Percentiles rank a stretch among this genome's conserved stretches.
Evolutionary conservation across 2,329 filamentous ascomycete genomes (phyloP).

Genomic region (Aschersonia sp.): DNA sequence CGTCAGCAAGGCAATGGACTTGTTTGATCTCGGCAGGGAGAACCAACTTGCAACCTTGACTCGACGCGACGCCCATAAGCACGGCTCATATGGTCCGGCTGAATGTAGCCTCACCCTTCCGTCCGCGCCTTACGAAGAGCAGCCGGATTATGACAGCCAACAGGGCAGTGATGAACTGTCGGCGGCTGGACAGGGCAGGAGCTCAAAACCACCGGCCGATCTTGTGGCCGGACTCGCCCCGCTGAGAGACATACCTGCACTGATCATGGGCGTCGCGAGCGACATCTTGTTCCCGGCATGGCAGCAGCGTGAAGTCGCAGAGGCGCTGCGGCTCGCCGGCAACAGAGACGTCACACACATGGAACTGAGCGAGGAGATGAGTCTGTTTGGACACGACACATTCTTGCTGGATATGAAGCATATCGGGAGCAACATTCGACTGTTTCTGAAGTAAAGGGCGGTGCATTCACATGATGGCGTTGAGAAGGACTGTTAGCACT

Average conservation of each 20-base stretch:
- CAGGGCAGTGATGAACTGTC: conserved; percentile 2
- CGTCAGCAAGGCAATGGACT: conserved; percentile 96
- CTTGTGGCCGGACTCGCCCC: conserved; percentile 59
- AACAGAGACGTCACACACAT: conserved; percentile 75
- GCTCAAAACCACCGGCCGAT: conserved; percentile 54
- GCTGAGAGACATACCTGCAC: conserved; percentile 61
- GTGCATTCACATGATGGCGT: background rate
- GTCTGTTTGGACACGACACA: conserved; percentile 90
- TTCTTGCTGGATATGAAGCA: conserved; percentile 87
- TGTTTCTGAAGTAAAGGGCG: conserved; percentile 41
- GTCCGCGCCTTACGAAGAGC: conserved; percentile 73
- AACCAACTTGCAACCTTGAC: conserved; percentile 49
- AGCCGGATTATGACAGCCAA: conserved; percentile 29
- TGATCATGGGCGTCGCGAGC: conserved; percentile 88
- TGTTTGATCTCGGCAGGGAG: conserved; percentile 75
- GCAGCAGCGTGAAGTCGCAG: conserved; percentile 91
- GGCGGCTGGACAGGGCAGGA: background rate
- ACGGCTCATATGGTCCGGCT: conserved; percentile 34
- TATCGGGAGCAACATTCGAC: conserved; percentile 69
- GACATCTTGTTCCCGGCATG: conserved; percentile 96
- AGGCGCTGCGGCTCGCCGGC: conserved; percentile 61
- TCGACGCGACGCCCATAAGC: conserved; percentile 46
- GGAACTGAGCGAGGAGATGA: conserved; percentile 87
- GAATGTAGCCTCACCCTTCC: conserved; percentile 71
- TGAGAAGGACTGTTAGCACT: too few relatives aligned